These are phyloP conservation scores for Mycena leptocephala DNA, from an alignment of 768 basidiomycete genomes.

Conservation along the genomic window DNA sequence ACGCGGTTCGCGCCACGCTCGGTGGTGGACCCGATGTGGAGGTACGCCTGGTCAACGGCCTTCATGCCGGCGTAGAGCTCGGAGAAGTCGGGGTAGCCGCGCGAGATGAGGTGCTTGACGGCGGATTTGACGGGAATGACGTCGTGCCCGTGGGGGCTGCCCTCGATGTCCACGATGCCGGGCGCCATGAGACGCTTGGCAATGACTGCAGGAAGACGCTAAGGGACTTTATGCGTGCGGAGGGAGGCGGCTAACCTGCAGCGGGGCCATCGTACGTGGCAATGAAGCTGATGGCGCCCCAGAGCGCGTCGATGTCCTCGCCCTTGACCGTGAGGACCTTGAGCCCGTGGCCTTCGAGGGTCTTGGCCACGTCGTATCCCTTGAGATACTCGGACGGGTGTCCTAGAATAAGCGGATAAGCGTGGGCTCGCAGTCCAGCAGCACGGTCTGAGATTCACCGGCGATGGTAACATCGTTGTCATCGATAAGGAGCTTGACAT, in stretches of 20 bases:
- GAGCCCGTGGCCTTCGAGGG: conserved; percentile 87
- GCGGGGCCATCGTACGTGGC: conserved; percentile 82
- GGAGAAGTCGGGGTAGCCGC: conserved; percentile 71
- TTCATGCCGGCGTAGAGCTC: conserved; percentile 78
- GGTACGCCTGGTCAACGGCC: conserved; percentile 68
- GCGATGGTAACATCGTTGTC: conserved; percentile 95
- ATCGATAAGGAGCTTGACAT: conserved; percentile 91
- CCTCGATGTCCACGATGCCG: conserved; percentile 83
- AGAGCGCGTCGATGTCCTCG: conserved; percentile 86
- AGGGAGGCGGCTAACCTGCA: conserved; percentile 65
- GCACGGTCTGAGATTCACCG: conserved; percentile 49
- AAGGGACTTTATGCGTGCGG: neutral
- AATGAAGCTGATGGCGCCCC: conserved; percentile 73
- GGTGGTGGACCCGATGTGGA: conserved; percentile 80
- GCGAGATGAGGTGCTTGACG: conserved; percentile 77
- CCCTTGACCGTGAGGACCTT: conserved; percentile 83
- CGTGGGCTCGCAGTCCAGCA: neutral
- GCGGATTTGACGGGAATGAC: conserved; percentile 89
- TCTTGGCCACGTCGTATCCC: conserved; percentile 81
- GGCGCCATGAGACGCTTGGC: conserved; percentile 80
- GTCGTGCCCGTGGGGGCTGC: conserved; percentile 87
- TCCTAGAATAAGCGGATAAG: conserved; percentile 47
- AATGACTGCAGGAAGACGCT: conserved; percentile 64
- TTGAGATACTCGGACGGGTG: conserved; percentile 91
- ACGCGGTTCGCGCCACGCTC: conserved; percentile 88